Base-by-base conservation (phyloP, 2,329 filamentous ascomycete species). In the Diplocarpon rosae region DNA sequence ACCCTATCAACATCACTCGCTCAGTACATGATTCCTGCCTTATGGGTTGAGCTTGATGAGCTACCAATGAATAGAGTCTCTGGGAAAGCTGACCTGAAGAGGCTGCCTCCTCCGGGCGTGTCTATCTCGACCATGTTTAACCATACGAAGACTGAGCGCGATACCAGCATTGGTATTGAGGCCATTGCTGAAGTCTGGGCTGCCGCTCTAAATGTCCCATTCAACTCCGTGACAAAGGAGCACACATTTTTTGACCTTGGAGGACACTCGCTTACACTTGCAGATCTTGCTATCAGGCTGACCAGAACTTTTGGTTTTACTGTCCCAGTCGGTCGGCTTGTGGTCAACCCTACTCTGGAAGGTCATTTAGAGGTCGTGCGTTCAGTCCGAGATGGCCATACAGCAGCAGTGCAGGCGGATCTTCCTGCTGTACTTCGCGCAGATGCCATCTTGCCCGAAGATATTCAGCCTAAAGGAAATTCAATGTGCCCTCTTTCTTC, bases 211-310 rank as follows among this genome's bases (percentile, higher is more conserved):
- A 78, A 80, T 50, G 73, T 82, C n/a, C 72, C 81, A 0, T 65
- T 69, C 9, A 71, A 65, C 33, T 69, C 73, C 15, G 75, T 89
- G 17, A 83, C 80, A 42, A 58, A 73, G 1, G 78, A 85, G 49
- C 80, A 86, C 60, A 82, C 80, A 60, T 90, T 90, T 63, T 90
- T 89, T 59, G 85, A 89, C 48, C 67, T 90, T 1, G 85, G 85
- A 30, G 85, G 85, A 0, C 85, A 90, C 62, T 88, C 83, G 0
- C 66, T 90, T 42, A 78, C 78, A 1, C 73, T 90, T n/a, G 85
- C 85, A 0, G 81, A 87, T 48, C 70, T 90, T 20, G 78, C 84
- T n/a, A 78, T 78, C 20, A 76, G 78, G 29, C 61, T 89, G 12
- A 78, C 81, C 0, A 76, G 76, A 47, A 73, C 72, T 0, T 87